phyloP scores from a whole-genome alignment of 2,329 filamentous ascomycete genomes.

The Leptographium flavum region DNA sequence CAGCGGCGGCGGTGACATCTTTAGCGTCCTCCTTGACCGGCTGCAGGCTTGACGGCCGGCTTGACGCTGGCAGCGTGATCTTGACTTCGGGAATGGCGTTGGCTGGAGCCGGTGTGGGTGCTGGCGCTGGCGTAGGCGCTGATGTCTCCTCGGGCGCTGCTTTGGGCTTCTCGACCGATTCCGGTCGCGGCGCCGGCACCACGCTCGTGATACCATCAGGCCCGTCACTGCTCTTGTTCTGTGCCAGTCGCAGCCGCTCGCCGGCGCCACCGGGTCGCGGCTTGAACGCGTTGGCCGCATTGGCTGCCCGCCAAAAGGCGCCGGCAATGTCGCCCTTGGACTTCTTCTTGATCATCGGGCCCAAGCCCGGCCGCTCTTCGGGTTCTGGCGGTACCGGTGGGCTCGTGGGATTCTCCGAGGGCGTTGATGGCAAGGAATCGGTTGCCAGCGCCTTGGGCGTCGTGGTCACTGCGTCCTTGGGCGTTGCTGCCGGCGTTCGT shows the following conservation, averaged over 20 bases:
- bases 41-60: constrained; percentile 26
- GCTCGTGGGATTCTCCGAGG: constrained; percentile 6
- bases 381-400: constrained; percentile 12
- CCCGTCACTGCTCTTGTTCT: constrained; percentile 46
- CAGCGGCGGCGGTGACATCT: constrained; percentile 16
- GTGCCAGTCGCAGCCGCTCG: constrained; percentile 55
- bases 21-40: constrained; percentile 20
- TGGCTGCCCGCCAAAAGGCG: constrained; percentile 67
- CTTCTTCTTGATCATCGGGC: constrained; percentile 77
- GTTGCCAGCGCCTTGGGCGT: constrained; percentile 1
- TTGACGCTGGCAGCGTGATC: constrained; percentile 34
- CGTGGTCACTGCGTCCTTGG: not conserved
- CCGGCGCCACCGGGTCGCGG: constrained; percentile 77
- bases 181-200: constrained; percentile 57
- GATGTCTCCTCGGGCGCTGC: constrained; percentile 17
- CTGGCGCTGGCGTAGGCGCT: too few relatives aligned
- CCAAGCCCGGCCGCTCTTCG: constrained; percentile 56
- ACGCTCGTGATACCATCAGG: constrained; percentile 85
- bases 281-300: constrained; percentile 61
- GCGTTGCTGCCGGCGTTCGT: not conserved
- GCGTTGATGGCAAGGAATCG: constrained; percentile 11
- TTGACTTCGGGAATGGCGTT: constrained; percentile 41
- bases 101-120: constrained; percentile 18
- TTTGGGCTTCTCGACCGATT: constrained; percentile 22
- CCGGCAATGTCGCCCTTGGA: constrained; percentile 61